Conservation (phyloP, 441 rosid species). For the Brassica hybrid region DNA sequence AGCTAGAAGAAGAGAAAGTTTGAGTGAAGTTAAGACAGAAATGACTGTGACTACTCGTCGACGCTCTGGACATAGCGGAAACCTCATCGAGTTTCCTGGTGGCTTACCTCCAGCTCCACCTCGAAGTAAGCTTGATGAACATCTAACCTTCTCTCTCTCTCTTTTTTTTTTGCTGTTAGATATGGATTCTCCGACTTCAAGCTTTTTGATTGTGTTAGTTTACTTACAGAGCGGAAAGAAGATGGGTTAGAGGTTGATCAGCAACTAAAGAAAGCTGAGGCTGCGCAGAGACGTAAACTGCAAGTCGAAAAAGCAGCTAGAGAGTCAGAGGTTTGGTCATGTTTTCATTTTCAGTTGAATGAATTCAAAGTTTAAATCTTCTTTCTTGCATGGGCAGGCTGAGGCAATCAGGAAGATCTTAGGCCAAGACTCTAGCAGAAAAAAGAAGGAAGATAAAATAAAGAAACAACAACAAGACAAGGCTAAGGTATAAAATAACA, state of each 20-base stretch:
- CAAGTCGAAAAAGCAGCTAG: slow-evolving; percentile 90
- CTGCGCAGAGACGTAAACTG: slow-evolving; percentile 88
- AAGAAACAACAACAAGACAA: slow-evolving; percentile 81
- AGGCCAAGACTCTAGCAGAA: slow-evolving; percentile 89
- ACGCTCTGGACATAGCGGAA: slow-evolving; percentile 56
- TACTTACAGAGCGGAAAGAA: slow-evolving; percentile 74
- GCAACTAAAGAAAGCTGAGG: slow-evolving; percentile 88
- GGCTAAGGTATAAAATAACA: slow-evolving; percentile 62
- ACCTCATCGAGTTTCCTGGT: slow-evolving; percentile 79
- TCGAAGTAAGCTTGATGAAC: slow-evolving; percentile 63
- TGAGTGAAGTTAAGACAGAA: slow-evolving; percentile 53
- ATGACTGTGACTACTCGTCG: slow-evolving; percentile 80
- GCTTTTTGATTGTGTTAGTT: neutral
- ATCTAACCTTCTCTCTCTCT: no score
- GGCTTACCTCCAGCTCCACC: slow-evolving; percentile 94
- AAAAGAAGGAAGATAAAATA: slow-evolving; percentile 82
- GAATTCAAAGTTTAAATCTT: slow-evolving; percentile 15
- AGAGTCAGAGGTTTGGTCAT: slow-evolving; percentile 75
- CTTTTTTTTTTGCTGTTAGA: no score
- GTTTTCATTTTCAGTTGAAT: slow-evolving; percentile 10
- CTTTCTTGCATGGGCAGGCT: slow-evolving; percentile 51
- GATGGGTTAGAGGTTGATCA: slow-evolving; percentile 79
- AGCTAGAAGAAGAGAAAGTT: slow-evolving; percentile 58
- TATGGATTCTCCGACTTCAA: neutral
- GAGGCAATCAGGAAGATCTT: slow-evolving; percentile 95